phyloP scores from a whole-genome alignment of 179 eudicot species.

The Camellia oleifera region DNA sequence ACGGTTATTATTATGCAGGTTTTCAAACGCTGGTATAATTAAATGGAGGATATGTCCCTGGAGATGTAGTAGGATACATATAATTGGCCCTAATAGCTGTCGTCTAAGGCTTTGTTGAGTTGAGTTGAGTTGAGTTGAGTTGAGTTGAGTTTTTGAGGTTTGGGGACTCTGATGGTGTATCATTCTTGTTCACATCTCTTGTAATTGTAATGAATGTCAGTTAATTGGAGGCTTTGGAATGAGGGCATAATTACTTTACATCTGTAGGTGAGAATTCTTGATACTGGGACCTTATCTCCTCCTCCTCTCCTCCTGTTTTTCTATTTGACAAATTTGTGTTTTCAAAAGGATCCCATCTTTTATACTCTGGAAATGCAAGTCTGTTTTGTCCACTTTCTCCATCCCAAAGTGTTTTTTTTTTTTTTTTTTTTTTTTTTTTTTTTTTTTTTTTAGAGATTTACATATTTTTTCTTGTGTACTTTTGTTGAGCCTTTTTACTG shows the following conservation, averaged over 20 bases:
- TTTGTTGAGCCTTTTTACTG: background rate
- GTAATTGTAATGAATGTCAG: background rate
- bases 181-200: conserved; percentile 11
- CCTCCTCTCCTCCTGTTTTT: background rate
- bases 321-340: background rate
- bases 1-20: conserved; percentile 20
- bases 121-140: conserved; percentile 17
- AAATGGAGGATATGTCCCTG: conserved; percentile 19
- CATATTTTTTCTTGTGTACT: background rate
- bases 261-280: conserved; percentile 9
- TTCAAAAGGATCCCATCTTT: background rate
- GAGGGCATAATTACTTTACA: conserved; percentile 4
- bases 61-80: conserved; percentile 14
- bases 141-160: conserved; percentile 19
- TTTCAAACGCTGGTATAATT: conserved; percentile 14
- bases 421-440: no score
- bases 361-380: no score
- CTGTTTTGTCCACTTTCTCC: background rate
- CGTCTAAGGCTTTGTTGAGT: conserved; percentile 19
- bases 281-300: no score
- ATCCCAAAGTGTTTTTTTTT: no score
- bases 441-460: no score
- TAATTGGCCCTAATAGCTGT: conserved; percentile 16
- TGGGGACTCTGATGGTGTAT: conserved; percentile 15
- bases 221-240: no score